Conservation (phyloP, 768 basidiomycete genomes). For the Termitomyces sp. region DNA sequence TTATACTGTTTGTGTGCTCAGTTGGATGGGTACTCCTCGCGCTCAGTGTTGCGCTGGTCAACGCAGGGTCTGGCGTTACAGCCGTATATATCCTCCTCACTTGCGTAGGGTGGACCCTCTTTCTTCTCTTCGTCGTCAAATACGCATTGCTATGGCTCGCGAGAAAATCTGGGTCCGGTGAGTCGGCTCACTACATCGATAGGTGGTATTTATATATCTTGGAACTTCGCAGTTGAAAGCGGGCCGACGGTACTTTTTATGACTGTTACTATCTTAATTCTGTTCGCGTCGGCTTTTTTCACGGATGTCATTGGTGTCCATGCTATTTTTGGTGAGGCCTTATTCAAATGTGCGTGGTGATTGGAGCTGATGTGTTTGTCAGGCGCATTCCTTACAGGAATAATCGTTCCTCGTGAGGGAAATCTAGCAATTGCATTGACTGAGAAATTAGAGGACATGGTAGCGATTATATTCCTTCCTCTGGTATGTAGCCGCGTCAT, state of each 20-base stretch:
- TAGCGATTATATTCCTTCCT: constrained; percentile 84
- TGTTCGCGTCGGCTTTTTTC: constrained; percentile 88
- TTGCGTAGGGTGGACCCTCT: constrained; percentile 75
- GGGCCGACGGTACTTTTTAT: constrained; percentile 88
- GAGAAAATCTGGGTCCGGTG: constrained; percentile 66
- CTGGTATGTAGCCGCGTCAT: constrained; percentile 37
- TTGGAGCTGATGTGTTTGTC: neutral
- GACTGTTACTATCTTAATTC: constrained; percentile 72
- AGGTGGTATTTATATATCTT: neutral
- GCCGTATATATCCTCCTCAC: constrained; percentile 82
- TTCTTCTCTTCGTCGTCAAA: constrained; percentile 67
- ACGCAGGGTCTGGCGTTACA: constrained; percentile 74
- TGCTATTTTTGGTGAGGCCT: constrained; percentile 71
- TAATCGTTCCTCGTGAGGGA: constrained; percentile 83
- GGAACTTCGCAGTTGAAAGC: constrained; percentile 41
- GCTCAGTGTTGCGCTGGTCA: constrained; percentile 87
- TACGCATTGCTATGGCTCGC: constrained; percentile 66
- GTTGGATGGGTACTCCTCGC: constrained; percentile 88
- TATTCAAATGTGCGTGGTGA: neutral
- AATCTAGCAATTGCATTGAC: constrained; percentile 84
- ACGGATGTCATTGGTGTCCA: constrained; percentile 92
- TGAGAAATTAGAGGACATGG: constrained; percentile 96
- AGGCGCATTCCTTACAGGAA: constrained; percentile 79
- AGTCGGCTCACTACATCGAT: constrained; percentile 13
- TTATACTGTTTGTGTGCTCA: neutral